Evolutionary conservation across 2,329 filamentous ascomycete genomes (phyloP).

Genomic region (Bipolaris cookei): DNA sequence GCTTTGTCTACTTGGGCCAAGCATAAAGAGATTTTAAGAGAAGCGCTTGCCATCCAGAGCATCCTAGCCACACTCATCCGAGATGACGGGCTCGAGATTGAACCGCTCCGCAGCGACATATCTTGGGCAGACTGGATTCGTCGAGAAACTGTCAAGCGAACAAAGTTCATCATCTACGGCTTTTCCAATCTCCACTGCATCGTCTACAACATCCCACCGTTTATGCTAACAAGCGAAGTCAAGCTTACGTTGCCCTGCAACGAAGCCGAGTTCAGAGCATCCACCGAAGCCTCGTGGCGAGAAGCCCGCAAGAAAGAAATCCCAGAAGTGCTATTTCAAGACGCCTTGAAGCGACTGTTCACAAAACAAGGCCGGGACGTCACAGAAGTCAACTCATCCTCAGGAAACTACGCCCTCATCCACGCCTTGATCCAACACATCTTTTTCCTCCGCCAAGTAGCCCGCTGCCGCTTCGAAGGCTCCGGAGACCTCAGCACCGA

Average conservation of each 20-base stretch:
- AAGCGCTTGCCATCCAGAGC: slow-evolving; percentile 64
- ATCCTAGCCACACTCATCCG: slow-evolving; percentile 62
- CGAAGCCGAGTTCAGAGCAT: slow-evolving; percentile 62
- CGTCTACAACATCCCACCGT: slow-evolving; percentile 66
- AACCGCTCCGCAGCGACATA: slow-evolving; percentile 63
- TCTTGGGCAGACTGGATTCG: slow-evolving; percentile 61
- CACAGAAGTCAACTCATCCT: slow-evolving; percentile 40
- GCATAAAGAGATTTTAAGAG: slow-evolving; percentile 62
- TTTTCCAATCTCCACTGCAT: slow-evolving; percentile 67
- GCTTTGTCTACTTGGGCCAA: slow-evolving; percentile 66
- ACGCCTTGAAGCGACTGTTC: slow-evolving; percentile 44
- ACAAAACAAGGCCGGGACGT: slow-evolving; percentile 41
- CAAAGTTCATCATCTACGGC: slow-evolving; percentile 63
- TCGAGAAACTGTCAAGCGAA: slow-evolving; percentile 61
- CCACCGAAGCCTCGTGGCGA: slow-evolving; percentile 58
- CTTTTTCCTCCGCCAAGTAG: slow-evolving; percentile 67
- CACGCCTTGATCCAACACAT: slow-evolving; percentile 76
- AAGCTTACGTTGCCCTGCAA: slow-evolving; percentile 62
- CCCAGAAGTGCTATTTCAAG: slow-evolving; percentile 40
- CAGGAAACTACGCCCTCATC: slow-evolving; percentile 73
- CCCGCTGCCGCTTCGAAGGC: slow-evolving; percentile 43
- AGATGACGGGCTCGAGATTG: slow-evolving; percentile 59
- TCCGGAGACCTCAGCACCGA: slow-evolving; percentile 42
- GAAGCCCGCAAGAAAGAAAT: slow-evolving; percentile 35
- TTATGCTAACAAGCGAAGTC: slow-evolving; percentile 63